These are phyloP conservation scores for Acrocalymma vagum DNA, from an alignment of 2,329 filamentous ascomycete genomes.

Conservation along the genomic window DNA sequence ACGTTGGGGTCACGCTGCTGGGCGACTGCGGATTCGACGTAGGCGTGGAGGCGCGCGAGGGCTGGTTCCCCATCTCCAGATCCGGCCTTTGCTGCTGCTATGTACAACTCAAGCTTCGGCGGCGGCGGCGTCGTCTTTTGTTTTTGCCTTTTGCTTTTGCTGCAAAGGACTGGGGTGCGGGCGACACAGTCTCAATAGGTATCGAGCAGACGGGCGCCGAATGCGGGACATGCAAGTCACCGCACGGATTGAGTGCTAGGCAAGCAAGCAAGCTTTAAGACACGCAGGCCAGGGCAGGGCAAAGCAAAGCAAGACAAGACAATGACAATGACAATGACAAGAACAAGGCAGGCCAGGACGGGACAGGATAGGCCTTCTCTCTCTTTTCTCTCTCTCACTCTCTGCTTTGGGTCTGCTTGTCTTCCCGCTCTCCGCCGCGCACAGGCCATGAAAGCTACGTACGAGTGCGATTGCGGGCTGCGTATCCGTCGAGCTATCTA, in stretches of 20 bases:
- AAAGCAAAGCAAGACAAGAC: no score
- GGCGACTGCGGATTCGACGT: slow-evolving; percentile 36
- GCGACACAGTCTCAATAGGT: slow-evolving; percentile 9
- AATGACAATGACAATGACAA: no score
- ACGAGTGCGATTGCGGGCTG: no score
- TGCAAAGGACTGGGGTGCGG: neutral
- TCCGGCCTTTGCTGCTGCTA: neutral
- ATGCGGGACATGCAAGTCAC: no score
- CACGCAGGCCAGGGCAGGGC: no score
- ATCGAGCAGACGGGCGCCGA: slow-evolving; percentile 1
- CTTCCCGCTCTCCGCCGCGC: slow-evolving; percentile 9
- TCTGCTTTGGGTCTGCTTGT: no score
- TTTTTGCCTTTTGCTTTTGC: neutral
- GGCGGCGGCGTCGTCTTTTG: neutral
- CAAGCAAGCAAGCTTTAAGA: no score
- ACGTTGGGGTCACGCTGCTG: slow-evolving; percentile 22
- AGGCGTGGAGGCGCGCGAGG: slow-evolving; percentile 32
- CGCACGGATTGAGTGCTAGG: no score
- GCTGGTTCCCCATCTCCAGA: slow-evolving; percentile 45
- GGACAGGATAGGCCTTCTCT: no score
- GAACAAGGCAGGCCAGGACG: no score
- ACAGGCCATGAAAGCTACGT: slow-evolving; percentile 21
- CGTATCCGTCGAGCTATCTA: no score
- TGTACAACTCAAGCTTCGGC: neutral
- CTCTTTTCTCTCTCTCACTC: no score